Conservation (phyloP, 2,329 filamentous ascomycete genomes). For the Microthyrium microscopicum region DNA sequence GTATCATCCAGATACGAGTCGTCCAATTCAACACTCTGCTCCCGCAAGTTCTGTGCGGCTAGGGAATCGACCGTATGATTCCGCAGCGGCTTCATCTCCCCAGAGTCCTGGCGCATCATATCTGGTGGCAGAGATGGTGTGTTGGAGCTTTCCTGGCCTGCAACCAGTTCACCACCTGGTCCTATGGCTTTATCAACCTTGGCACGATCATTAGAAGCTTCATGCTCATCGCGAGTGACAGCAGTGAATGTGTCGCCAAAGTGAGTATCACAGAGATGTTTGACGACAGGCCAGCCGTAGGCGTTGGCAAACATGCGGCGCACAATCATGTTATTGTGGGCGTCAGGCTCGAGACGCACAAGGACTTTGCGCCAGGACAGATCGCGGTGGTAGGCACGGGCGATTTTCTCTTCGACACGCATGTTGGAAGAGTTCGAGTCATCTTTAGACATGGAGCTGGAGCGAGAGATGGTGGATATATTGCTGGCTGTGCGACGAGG, state of each 20-base stretch:
- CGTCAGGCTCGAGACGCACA: constrained; percentile 87
- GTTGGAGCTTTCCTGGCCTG: constrained; percentile 17
- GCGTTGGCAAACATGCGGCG: constrained; percentile 94
- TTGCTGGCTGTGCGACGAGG: constrained; percentile 14
- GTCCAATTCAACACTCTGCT: too few relatives aligned
- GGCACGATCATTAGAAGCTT: constrained; percentile 52
- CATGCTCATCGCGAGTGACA: constrained; percentile 48
- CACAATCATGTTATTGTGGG: constrained; percentile 97
- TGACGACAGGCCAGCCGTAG: constrained; percentile 91
- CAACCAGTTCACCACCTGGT: constrained; percentile 49
- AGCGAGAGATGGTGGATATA: background rate
- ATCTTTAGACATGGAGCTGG: constrained; percentile 13
- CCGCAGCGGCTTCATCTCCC: constrained; percentile 19
- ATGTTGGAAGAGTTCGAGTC: constrained; percentile 31
- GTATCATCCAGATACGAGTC: too few relatives aligned
- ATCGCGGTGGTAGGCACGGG: constrained; percentile 80
- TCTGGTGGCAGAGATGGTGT: constrained; percentile 11
- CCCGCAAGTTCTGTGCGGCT: too few relatives aligned
- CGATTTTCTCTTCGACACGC: constrained; percentile 95
- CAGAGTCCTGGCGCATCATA: constrained; percentile 31
- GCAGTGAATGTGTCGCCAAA: constrained; percentile 62
- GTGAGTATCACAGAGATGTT: constrained; percentile 88
- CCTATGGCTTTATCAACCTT: constrained; percentile 41
- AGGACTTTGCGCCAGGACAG: constrained; percentile 94
- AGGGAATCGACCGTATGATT: constrained; percentile 13